Percentiles rank a stretch among this genome's conserved stretches.
phyloP scores from a whole-genome alignment of 768 basidiomycete genomes.

The Pleurotus citrinopileatus region DNA sequence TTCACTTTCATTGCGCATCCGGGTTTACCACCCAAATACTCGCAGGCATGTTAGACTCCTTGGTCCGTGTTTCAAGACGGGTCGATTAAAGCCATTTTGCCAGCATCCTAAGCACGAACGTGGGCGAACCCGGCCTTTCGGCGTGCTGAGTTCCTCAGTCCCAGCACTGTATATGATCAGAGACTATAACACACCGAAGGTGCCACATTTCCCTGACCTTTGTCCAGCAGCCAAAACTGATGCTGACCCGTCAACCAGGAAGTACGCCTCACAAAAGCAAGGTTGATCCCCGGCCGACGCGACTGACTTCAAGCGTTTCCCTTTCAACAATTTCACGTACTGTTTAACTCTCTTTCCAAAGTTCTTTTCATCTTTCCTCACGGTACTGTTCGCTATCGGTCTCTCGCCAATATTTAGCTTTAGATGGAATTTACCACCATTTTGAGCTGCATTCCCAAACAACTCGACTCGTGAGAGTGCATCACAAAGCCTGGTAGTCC shows the following conservation, averaged over 20 bases:
- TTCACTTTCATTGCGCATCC: conserved; percentile 70
- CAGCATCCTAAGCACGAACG: conserved; percentile 69
- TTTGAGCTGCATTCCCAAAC: conserved; percentile 86
- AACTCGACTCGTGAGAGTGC: conserved; percentile 78
- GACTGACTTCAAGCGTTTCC: conserved; percentile 76
- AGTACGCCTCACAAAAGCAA: conserved; percentile 51
- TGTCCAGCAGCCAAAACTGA: conserved; percentile 62
- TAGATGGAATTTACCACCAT: conserved; percentile 83
- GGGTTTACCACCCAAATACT: conserved; percentile 76
- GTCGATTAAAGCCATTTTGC: conserved; percentile 77
- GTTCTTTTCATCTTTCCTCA: conserved; percentile 83
- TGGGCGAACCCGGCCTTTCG: conserved; percentile 51
- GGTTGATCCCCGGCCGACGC: conserved; percentile 52
- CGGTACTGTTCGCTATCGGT: conserved; percentile 83
- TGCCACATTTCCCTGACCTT: conserved; percentile 61
- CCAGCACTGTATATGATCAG: conserved; percentile 47
- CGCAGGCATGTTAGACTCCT: conserved; percentile 83
- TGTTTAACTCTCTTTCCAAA: conserved; percentile 80
- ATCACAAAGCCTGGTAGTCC: conserved; percentile 41
- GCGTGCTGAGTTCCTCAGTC: conserved; percentile 65
- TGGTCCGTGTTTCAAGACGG: conserved; percentile 86
- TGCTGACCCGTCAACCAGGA: conserved; percentile 62
- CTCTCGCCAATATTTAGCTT: conserved; percentile 81
- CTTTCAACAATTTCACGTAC: conserved; percentile 82
- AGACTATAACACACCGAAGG: conserved; percentile 67